phyloP scores from a whole-genome alignment of 208 protist species.

The Trypanosoma congolense region DNA sequence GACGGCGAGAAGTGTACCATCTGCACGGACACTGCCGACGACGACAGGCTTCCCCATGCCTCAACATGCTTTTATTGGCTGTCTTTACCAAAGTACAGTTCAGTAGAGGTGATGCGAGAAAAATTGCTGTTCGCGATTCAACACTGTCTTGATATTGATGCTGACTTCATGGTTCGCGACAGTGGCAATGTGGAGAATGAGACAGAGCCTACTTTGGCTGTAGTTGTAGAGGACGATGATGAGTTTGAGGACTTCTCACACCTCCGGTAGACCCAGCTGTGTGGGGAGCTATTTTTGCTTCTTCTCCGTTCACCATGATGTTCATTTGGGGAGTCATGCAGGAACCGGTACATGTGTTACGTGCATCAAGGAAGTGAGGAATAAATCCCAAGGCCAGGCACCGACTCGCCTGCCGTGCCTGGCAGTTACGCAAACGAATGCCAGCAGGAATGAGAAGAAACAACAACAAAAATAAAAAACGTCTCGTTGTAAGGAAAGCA shows the following conservation, averaged over 20 bases:
- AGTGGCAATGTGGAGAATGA: slow-evolving; percentile 41
- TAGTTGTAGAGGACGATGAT: slow-evolving; percentile 58
- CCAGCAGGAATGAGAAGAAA: no score
- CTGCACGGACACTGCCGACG: slow-evolving; percentile 27
- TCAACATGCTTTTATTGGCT: slow-evolving; percentile 96
- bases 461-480: no score
- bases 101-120: slow-evolving; percentile 76
- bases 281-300: no score
- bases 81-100: slow-evolving; percentile 89
- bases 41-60: slow-evolving; percentile 88
- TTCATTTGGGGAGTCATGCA: no score
- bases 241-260: slow-evolving; percentile 89
- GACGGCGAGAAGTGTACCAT: slow-evolving; percentile 1
- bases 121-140: slow-evolving; percentile 94
- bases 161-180: slow-evolving; percentile 88
- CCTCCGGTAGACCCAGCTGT: slow-evolving; percentile 33
- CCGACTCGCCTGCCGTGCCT: no score
- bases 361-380: no score
- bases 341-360: no score
- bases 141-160: slow-evolving; percentile 94
- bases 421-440: no score
- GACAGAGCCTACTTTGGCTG: slow-evolving; percentile 44
- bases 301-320: no score
- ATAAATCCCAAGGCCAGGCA: no score
- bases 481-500: no score